These are phyloP conservation scores for Didymella pomorum DNA, from an alignment of 2,329 filamentous ascomycete genomes.

Conservation along the genomic window DNA sequence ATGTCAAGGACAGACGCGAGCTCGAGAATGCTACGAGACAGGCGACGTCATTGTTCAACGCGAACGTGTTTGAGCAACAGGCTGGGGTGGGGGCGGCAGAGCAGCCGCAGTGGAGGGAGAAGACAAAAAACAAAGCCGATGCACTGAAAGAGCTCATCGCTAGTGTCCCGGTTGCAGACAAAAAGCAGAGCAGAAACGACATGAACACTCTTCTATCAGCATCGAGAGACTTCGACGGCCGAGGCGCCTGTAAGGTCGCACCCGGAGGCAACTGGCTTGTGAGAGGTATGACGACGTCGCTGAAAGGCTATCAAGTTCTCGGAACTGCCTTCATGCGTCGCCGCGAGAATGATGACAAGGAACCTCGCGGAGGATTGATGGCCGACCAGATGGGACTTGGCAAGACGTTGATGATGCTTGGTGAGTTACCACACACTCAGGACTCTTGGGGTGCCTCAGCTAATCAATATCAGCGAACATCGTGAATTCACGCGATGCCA, in stretches of 20 bases:
- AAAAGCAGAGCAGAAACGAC: slow-evolving; percentile 46
- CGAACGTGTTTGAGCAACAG: slow-evolving; percentile 47
- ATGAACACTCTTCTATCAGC: slow-evolving; percentile 51
- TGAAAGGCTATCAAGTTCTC: slow-evolving; percentile 62
- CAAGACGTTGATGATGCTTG: slow-evolving; percentile 52
- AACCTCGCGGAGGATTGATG: slow-evolving; percentile 54
- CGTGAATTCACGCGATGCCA: slow-evolving; percentile 47
- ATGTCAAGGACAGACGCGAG: slow-evolving; percentile 30
- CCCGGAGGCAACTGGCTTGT: slow-evolving; percentile 53
- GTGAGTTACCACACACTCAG: slow-evolving; percentile 15
- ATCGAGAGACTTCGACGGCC: slow-evolving; percentile 53
- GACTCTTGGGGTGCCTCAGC: neutral
- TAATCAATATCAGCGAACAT: slow-evolving; percentile 51
- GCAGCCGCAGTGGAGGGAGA: slow-evolving; percentile 38
- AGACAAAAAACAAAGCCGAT: slow-evolving; percentile 34
- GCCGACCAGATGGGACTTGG: slow-evolving; percentile 56
- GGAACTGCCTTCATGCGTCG: slow-evolving; percentile 63
- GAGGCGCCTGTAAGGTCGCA: slow-evolving; percentile 40
- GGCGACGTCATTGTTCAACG: slow-evolving; percentile 36
- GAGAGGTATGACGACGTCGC: slow-evolving; percentile 56
- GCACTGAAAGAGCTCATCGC: slow-evolving; percentile 54
- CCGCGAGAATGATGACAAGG: slow-evolving; percentile 53
- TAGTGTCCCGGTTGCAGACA: slow-evolving; percentile 49
- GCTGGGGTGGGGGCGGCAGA: slow-evolving; percentile 31
- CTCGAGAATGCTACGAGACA: slow-evolving; percentile 29